These are phyloP conservation scores for Phytophthora litchii DNA, from an alignment of 352 stramenopile genomes.

Conservation along the genomic window DNA sequence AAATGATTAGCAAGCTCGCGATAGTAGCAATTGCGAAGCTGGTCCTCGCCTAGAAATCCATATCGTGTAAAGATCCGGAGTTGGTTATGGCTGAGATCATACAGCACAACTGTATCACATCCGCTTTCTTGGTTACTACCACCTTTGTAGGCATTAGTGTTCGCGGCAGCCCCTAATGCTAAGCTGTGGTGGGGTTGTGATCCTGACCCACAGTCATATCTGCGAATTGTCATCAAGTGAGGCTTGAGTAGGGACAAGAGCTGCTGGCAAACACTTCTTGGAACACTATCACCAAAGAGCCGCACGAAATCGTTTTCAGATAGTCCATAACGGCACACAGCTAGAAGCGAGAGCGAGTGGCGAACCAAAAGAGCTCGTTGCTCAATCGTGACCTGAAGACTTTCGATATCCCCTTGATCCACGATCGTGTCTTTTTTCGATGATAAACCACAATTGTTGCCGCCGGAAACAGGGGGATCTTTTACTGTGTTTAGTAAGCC, in stretches of 20 bases:
- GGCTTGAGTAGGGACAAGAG: slow-evolving; percentile 59
- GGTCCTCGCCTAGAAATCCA: slow-evolving; percentile 70
- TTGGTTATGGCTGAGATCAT: slow-evolving; percentile 83
- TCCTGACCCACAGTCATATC: slow-evolving; percentile 51
- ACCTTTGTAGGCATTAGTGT: slow-evolving; percentile 13
- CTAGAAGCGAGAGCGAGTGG: slow-evolving; percentile 74
- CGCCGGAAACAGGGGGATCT: neutral
- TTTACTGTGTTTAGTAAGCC: slow-evolving; percentile 9
- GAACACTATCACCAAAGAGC: slow-evolving; percentile 60
- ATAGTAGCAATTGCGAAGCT: slow-evolving; percentile 74
- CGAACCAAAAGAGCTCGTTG: slow-evolving; percentile 73
- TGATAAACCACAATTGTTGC: slow-evolving; percentile 3
- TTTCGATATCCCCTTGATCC: slow-evolving; percentile 57
- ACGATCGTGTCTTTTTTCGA: slow-evolving; percentile 9
- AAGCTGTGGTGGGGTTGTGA: slow-evolving; percentile 5
- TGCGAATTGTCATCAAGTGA: slow-evolving; percentile 77
- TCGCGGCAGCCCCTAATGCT: neutral
- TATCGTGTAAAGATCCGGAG: slow-evolving; percentile 72
- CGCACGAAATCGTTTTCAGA: slow-evolving; percentile 66
- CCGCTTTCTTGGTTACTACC: slow-evolving; percentile 25
- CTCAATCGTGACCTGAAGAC: slow-evolving; percentile 57
- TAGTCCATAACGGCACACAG: slow-evolving; percentile 72
- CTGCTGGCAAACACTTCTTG: slow-evolving; percentile 42
- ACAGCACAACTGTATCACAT: slow-evolving; percentile 50
- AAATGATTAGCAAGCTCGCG: slow-evolving; percentile 79